Evolutionary conservation across 192 early-diverging fungal genomes (phyloP), one percentile per base, ranked within the genome.

Genomic region (Geranomyces variabilis): DNA sequence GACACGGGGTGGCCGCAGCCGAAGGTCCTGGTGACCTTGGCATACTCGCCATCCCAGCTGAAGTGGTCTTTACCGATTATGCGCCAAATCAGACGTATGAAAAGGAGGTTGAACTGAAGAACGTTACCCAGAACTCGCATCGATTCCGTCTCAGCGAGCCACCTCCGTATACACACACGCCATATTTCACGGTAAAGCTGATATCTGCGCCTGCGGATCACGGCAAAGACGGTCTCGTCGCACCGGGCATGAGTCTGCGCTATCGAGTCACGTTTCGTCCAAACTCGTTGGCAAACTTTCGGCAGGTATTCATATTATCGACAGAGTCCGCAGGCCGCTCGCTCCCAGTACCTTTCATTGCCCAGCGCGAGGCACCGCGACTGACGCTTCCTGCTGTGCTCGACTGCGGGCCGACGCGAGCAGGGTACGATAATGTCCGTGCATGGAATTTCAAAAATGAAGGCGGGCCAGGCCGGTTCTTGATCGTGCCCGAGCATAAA

Each of bases 361-460:
- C 81, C 8, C 33, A 57, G 31, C 17, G 81, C 17, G 67, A 76
- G 28, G 60, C 67, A n/a, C 81, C 81, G 1, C 67, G 67, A 30
- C 66, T 85, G 26, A 80, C 79, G 13, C 59, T 85, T 14, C 79
- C 79, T 2, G 61, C 66, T 29, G 68, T 79, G 19, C 56, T 85
- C n/a, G 57, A 85, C 43, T 83, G 79, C 70, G 84, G 84, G 14
- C 79, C 78, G 0, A 83, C 81, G 56, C 51, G 77, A 26, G 73
- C 71, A 36, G 80, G 81, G 6, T 78, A 59, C 56, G 76, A 60
- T 3, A 69, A 70, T 19, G 48, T 71, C 22, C 59, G 69, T 21
- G 72, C 33, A 21, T 81, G 78, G 77, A 62, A 70, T 17, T 77
- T 79, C 63, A 28, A 28, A 33, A 85, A 85, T 61, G 70, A 65